Evolutionary conservation across 768 basidiomycete genomes (phyloP).

Genomic region (Amanita molliuscula): DNA sequence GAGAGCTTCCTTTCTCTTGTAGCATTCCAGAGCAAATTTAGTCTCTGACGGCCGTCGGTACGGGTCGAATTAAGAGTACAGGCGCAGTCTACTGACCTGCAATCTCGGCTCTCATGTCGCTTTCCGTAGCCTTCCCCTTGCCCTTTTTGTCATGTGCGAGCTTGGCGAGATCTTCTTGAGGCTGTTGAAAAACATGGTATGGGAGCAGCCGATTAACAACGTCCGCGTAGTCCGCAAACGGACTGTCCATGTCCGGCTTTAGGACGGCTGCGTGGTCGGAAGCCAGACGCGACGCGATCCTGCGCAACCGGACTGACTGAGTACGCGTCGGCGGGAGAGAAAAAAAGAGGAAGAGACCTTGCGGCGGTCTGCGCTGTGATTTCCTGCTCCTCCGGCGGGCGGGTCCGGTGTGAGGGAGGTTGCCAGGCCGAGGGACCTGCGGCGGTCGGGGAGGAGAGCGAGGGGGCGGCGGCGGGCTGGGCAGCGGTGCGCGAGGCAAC

Average conservation of each 20-base stretch:
- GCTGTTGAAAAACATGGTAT: slow-evolving; percentile 74
- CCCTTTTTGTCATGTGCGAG: slow-evolving; percentile 35
- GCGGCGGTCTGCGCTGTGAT: slow-evolving; percentile 34
- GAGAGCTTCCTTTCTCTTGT: slow-evolving; percentile 44
- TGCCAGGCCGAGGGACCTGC: slow-evolving; percentile 21
- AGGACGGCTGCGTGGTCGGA: slow-evolving; percentile 52
- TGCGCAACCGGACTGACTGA: slow-evolving; percentile 15
- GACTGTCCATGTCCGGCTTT: slow-evolving; percentile 59
- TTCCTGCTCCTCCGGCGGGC: slow-evolving; percentile 41
- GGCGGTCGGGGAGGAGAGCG: slow-evolving; percentile 14
- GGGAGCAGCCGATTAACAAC: slow-evolving; percentile 65
- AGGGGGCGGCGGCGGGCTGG: slow-evolving; percentile 15
- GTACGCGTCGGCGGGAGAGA: not conserved
- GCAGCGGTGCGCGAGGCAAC: slow-evolving; percentile 10
- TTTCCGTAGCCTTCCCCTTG: slow-evolving; percentile 45
- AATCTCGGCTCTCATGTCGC: slow-evolving; percentile 38
- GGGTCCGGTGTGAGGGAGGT: slow-evolving; percentile 14
- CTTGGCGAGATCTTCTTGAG: slow-evolving; percentile 46
- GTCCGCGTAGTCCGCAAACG: slow-evolving; percentile 54
- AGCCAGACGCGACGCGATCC: slow-evolving; percentile 44
- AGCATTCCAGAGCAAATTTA: slow-evolving; percentile 57
- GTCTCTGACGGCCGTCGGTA: slow-evolving; percentile 38
- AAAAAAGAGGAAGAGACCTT: slow-evolving; percentile 27
- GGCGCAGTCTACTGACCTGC: slow-evolving; percentile 26
- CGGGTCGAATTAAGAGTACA: slow-evolving; percentile 4